phyloP scores from a whole-genome alignment of 208 protist genomes.

The Tritrichomonas musculus region DNA sequence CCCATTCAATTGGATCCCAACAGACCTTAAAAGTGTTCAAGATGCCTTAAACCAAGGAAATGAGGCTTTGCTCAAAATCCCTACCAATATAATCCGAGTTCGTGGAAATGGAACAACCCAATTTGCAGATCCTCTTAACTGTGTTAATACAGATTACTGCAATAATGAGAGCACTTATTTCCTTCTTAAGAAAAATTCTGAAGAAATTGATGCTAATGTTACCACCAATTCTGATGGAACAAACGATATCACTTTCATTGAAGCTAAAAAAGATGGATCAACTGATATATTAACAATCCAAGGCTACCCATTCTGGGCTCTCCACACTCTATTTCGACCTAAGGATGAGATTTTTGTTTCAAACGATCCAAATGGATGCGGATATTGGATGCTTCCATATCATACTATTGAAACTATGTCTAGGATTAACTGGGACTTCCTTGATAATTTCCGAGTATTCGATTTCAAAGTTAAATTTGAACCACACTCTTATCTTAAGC shows the following conservation, averaged over 20 bases:
- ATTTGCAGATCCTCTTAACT: neutral
- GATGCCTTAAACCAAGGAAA: neutral
- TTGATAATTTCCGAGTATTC: conserved; percentile 5
- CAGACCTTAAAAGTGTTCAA: neutral
- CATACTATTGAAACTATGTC: neutral
- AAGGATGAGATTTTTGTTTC: neutral
- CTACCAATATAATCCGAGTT: neutral
- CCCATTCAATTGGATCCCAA: conserved; percentile 12
- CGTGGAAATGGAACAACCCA: neutral
- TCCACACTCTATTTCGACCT: neutral
- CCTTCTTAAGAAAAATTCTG: neutral
- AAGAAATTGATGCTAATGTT: too few species aligned
- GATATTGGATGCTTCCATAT: neutral
- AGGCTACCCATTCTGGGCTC: neutral
- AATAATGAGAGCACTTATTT: neutral
- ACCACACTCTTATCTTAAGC: neutral
- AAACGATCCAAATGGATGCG: neutral
- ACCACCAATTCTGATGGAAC: neutral
- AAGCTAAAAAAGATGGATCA: neutral
- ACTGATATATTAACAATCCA: neutral
- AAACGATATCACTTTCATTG: neutral
- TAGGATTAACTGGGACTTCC: neutral
- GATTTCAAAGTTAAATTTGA: neutral
- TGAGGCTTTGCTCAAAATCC: neutral
- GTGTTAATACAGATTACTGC: neutral